Evolutionary conservation across 257 asterid genomes (phyloP).

Genomic region (Lithospermum erythrorhizon): DNA sequence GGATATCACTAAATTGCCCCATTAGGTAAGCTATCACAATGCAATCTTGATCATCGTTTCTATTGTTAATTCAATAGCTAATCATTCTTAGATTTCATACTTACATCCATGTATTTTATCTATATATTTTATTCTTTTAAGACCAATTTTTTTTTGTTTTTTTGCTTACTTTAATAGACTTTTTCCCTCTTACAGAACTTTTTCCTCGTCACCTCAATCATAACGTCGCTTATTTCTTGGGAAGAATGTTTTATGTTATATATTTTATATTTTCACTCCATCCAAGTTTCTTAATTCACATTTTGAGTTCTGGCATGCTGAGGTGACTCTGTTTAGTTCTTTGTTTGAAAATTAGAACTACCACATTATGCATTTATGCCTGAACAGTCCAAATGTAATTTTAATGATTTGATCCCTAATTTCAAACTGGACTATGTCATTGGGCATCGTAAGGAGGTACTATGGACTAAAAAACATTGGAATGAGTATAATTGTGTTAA

Average conservation of each 20-base stretch:
- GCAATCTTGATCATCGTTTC: conserved; percentile 5
- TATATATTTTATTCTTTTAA: not conserved
- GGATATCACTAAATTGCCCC: conserved; percentile 89
- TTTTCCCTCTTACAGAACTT: not conserved
- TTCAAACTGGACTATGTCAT: not conserved
- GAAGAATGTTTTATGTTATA: not conserved
- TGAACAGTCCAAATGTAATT: not conserved
- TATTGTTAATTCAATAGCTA: not conserved
- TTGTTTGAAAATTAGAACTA: not conserved
- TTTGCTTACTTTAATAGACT: not conserved
- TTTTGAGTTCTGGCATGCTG: not conserved
- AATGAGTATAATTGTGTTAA: not conserved
- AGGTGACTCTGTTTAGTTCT: not conserved
- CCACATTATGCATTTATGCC: not conserved
- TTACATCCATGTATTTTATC: not conserved
- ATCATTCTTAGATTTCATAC: not conserved
- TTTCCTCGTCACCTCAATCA: not conserved
- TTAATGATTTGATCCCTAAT: not conserved
- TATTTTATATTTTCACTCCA: not conserved
- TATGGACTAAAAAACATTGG: not conserved
- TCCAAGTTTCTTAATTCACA: not conserved
- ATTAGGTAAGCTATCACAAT: conserved; percentile 48
- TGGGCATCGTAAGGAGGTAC: not conserved
- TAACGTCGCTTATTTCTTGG: not conserved
- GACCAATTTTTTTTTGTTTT: not conserved